Conservation (phyloP, 768 basidiomycete genomes). For the Tricholoma terreum region DNA sequence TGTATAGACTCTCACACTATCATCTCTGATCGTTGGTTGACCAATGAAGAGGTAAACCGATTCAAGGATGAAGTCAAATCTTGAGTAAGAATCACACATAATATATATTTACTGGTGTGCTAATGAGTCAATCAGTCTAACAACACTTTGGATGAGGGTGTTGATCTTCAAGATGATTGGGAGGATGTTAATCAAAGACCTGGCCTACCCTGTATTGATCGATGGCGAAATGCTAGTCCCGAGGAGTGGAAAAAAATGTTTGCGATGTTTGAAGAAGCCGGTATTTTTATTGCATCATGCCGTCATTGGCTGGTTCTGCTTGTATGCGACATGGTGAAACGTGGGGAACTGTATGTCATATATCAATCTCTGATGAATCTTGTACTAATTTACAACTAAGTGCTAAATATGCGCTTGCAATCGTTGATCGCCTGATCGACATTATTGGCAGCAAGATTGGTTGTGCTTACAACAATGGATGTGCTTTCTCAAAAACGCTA, state of each 20-base stretch:
- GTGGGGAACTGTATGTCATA: background rate
- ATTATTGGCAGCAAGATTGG: background rate
- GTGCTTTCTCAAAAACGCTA: background rate
- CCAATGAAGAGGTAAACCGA: background rate
- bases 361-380: conserved; percentile 10
- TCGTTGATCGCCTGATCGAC: background rate
- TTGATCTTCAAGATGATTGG: no score
- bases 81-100: background rate
- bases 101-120: no score
- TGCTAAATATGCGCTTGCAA: background rate
- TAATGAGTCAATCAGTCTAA: no score
- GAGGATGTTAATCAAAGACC: no score
- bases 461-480: background rate
- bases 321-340: background rate
- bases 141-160: no score
- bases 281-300: background rate
- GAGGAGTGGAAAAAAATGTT: background rate
- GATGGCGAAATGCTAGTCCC: background rate
- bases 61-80: no score
- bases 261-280: background rate
- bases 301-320: no score
- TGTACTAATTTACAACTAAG: background rate
- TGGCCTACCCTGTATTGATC: background rate
- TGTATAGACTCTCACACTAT: background rate
- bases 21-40: background rate